Evolutionary conservation across 805 yeast genomes (phyloP).

Genomic region (Candida gorgasii): DNA sequence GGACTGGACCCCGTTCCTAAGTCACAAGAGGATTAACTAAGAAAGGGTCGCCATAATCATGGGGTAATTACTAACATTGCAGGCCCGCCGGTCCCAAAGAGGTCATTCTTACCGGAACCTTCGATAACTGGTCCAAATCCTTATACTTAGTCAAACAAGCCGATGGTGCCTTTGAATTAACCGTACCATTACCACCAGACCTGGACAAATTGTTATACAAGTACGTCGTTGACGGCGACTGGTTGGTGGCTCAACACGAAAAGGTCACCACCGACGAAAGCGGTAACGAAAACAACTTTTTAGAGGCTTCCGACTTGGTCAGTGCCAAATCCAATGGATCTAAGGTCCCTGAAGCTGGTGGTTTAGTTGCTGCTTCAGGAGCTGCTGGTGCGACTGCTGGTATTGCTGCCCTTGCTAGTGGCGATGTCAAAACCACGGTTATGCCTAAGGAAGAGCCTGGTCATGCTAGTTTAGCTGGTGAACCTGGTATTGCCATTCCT

Average conservation of each 20-base stretch:
- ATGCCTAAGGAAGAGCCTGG: slow-evolving; percentile 33
- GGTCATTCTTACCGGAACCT: slow-evolving; percentile 70
- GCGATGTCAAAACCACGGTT: slow-evolving; percentile 32
- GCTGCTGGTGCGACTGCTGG: slow-evolving; percentile 29
- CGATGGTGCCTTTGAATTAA: slow-evolving; percentile 60
- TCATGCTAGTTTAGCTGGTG: slow-evolving; percentile 50
- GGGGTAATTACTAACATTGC: slow-evolving; percentile 1
- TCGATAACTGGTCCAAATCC: slow-evolving; percentile 65
- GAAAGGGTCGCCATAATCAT: not conserved
- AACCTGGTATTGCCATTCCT: slow-evolving; percentile 75
- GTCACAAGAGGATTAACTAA: not conserved
- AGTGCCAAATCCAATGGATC: slow-evolving; percentile 18
- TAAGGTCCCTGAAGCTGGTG: slow-evolving; percentile 36
- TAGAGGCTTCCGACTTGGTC: slow-evolving; percentile 38
- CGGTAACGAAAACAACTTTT: slow-evolving; percentile 55
- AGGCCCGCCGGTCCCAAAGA: slow-evolving; percentile 49
- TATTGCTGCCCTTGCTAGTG: slow-evolving; percentile 13
- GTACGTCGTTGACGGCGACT: slow-evolving; percentile 70
- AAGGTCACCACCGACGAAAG: slow-evolving; percentile 46
- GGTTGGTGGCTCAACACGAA: slow-evolving; percentile 48
- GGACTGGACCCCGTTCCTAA: no score
- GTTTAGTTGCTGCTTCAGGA: slow-evolving; percentile 41
- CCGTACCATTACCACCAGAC: slow-evolving; percentile 53
- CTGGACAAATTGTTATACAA: slow-evolving; percentile 49
- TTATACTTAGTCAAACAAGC: slow-evolving; percentile 60